Base-by-base conservation (phyloP, 768 basidiomycete species). In the Suillus spraguei region DNA sequence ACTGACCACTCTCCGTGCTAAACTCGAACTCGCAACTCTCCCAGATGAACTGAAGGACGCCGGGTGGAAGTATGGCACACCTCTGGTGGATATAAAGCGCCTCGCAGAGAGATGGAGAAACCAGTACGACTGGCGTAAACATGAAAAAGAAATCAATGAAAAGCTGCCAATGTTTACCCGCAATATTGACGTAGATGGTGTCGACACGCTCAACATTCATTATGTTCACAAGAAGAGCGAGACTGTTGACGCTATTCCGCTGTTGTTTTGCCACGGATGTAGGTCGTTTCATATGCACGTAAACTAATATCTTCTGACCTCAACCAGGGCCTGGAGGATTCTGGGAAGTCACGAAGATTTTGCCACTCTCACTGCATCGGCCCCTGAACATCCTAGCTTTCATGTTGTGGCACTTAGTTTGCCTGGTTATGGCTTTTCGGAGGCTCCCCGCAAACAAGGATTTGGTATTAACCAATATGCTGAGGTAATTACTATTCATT, bases 181-280 rank as follows among this genome's bases (percentile, higher is more conserved):
- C 20, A 81, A 83, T 47, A 79, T 88, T 35, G 70, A 77, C 1
- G 79, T 87, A 2, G 81, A 81, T 13, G 78, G 76, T 4, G 81
- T 81, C 61, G 84, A 80, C 0, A 69, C 74, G 5, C 72, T 87
- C 49, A 81, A 83, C 63, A 80, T 87, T 7, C 87, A 89, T 65
- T 88, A 85, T 60, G 79, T 87, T 14, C 86, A 88, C 69, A 77
- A 84, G 72, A 79, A 75, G 70, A 87, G 86, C 67, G 62, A 64
- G 9, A 66, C 76, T 0, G 64, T 64, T 1, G 71, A 75, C n/a
- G 86, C 87, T 0, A 83, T 88, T 36, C 86, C 87, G 1, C 70
- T 89, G 20, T 73, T 88, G 35, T 88, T 84, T 65, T 79, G 87
- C 17, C 87, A 89, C 63, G 87, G 87, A 46, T 88, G 87, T 80